A percentile compares a stretch with the other conserved stretches of the same genome.
Evolutionary conservation across 352 stramenopile genomes (phyloP).

Genomic region (Phytophthora capsici): DNA sequence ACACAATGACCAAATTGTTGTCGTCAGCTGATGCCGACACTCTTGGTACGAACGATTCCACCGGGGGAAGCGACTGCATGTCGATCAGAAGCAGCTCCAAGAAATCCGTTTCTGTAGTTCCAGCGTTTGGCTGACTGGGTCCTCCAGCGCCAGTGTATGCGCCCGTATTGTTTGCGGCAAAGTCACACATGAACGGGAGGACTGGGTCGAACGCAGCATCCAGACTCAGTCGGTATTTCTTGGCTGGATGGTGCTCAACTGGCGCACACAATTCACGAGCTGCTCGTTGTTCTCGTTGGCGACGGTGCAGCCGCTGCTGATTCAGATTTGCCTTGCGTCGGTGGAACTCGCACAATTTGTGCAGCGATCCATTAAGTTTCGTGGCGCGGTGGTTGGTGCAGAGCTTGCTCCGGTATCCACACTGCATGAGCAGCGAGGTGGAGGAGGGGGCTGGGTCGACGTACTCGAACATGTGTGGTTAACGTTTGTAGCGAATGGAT

Average conservation of each 20-base stretch:
- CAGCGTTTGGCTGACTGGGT: background rate
- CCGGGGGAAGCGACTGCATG: constrained; percentile 13
- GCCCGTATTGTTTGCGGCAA: background rate
- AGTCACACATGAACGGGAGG: background rate
- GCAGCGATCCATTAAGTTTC: constrained; percentile 55
- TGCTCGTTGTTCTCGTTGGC: constrained; percentile 29
- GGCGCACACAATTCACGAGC: background rate
- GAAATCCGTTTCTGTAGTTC: constrained; percentile 22
- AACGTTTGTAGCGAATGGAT: background rate
- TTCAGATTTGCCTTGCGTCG: constrained; percentile 64
- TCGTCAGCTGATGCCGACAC: background rate
- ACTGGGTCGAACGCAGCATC: constrained; percentile 1
- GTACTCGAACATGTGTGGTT: constrained; percentile 13
- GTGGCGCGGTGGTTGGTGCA: constrained; percentile 53
- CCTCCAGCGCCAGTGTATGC: background rate
- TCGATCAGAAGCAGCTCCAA: constrained; percentile 23
- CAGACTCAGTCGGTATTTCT: constrained; percentile 2
- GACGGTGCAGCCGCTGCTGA: constrained; percentile 54
- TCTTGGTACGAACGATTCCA: constrained; percentile 15
- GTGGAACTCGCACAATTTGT: constrained; percentile 69
- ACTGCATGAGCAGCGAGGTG: constrained; percentile 30
- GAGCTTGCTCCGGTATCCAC: constrained; percentile 59
- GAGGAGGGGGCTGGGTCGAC: constrained; percentile 23
- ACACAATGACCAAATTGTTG: constrained; percentile 6
- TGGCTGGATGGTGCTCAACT: background rate